These are phyloP conservation scores for Opeltia flavorubescens DNA, from an alignment of 495 filamentous ascomycete species.

Conservation along the genomic window DNA sequence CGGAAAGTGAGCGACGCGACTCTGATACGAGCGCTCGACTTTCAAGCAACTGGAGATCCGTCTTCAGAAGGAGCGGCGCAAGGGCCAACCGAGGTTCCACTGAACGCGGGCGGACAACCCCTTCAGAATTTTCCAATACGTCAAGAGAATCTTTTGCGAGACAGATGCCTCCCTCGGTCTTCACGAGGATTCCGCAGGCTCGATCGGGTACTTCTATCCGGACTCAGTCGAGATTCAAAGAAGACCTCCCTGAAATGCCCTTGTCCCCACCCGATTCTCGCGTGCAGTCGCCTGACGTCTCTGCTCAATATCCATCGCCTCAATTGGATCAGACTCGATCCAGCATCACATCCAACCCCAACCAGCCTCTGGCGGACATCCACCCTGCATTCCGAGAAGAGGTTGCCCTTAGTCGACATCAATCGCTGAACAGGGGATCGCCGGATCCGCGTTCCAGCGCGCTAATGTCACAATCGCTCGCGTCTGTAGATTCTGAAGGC, in stretches of 20 bases:
- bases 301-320: conserved; percentile 11
- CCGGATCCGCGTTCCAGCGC: conserved; percentile 13
- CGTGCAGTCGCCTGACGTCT: conserved; percentile 53
- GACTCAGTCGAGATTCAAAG: conserved; percentile 82
- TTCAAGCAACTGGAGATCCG: conserved; percentile 42
- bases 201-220: conserved; percentile 49
- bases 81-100: conserved; percentile 44
- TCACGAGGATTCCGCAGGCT: conserved; percentile 18
- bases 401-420: conserved; percentile 16
- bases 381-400: conserved; percentile 18
- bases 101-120: conserved; percentile 35
- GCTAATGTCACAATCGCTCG: conserved; percentile 55
- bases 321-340: conserved; percentile 7
- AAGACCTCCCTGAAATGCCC: conserved; percentile 77
- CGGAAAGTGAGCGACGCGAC: conserved; percentile 27
- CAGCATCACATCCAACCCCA: conserved; percentile 1
- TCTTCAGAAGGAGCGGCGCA: conserved; percentile 56
- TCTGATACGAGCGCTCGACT: conserved; percentile 34
- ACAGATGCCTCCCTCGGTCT: conserved; percentile 29
- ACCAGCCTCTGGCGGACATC: conserved; percentile 12
- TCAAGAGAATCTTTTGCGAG: conserved; percentile 67
- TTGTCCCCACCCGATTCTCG: conserved; percentile 70
- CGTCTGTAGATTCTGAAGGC: conserved; percentile 79
- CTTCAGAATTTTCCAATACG: conserved; percentile 62
- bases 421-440: conserved; percentile 13